A percentile compares a stretch with the other conserved stretches of the same genome.
Evolutionary conservation across 768 basidiomycete genomes (phyloP).

Genomic region (Chalciporus chontae): DNA sequence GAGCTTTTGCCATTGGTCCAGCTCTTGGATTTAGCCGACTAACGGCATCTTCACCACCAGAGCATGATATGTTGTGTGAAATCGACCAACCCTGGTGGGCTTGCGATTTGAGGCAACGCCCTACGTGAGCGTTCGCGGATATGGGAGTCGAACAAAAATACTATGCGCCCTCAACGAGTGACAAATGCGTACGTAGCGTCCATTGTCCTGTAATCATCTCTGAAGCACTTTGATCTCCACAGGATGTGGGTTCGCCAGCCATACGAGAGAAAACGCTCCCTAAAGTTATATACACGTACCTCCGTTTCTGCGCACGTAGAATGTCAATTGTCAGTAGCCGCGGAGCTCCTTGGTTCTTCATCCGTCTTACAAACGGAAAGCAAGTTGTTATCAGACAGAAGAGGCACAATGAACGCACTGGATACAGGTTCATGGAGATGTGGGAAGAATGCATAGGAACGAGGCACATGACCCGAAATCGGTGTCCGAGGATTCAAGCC

Average conservation of each 20-base stretch:
- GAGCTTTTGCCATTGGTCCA: no score
- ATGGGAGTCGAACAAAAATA: no score
- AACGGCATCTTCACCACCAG: no score
- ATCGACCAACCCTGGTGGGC: no score
- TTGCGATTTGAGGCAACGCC: no score
- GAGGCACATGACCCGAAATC: background rate
- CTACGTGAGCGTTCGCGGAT: no score
- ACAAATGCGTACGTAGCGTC: no score
- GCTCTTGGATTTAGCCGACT: no score
- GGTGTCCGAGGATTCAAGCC: conserved; percentile 2
- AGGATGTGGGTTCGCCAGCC: background rate
- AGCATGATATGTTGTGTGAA: no score
- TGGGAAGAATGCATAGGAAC: background rate
- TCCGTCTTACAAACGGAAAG: background rate
- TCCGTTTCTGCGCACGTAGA: background rate
- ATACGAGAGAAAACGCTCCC: background rate
- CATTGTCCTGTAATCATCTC: no score
- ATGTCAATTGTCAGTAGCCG: background rate
- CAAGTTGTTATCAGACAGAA: background rate
- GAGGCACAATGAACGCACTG: background rate
- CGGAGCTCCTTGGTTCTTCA: background rate
- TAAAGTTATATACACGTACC: background rate
- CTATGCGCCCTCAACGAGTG: no score
- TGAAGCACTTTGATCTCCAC: background rate
- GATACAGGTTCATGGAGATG: background rate